Conservation (phyloP, 495 filamentous ascomycete genomes). For the Talaromyces trachyspermus region DNA sequence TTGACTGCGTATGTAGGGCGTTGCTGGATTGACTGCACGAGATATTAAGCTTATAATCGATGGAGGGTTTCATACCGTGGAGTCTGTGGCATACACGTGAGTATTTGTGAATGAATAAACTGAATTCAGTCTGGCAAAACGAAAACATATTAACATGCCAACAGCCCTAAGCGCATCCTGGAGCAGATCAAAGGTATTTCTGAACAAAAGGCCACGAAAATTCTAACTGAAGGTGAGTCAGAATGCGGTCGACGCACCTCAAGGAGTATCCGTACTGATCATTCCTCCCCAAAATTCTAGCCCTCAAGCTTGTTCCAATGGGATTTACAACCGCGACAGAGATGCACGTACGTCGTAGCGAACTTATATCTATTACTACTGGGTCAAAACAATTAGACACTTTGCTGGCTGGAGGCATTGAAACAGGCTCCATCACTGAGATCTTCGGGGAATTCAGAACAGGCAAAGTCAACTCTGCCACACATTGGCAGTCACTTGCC, state of each 20-base stretch:
- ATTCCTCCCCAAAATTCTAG: slow-evolving; percentile 41
- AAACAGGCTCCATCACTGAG: slow-evolving; percentile 97
- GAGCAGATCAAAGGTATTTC: slow-evolving; percentile 98
- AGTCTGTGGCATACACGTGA: slow-evolving; percentile 87
- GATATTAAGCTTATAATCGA: slow-evolving; percentile 91
- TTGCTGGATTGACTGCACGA: slow-evolving; percentile 80
- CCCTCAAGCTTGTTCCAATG: slow-evolving; percentile 94
- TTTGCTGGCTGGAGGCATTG: slow-evolving; percentile 85
- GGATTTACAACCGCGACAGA: slow-evolving; percentile 99
- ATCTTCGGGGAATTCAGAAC: slow-evolving; percentile 98
- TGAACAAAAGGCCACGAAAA: slow-evolving; percentile 87
- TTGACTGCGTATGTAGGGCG: slow-evolving; percentile 43
- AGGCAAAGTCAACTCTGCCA: slow-evolving; percentile 98
- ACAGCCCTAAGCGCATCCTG: slow-evolving; percentile 66
- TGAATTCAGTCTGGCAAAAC: not conserved
- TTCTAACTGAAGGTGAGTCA: slow-evolving; percentile 75
- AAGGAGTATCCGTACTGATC: too few species aligned
- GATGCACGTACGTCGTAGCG: slow-evolving; percentile 94
- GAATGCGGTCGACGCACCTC: too few species aligned
- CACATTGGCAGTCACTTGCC: slow-evolving; percentile 96
- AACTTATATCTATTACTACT: slow-evolving; percentile 95
- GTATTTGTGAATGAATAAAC: slow-evolving; percentile 15
- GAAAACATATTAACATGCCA: not conserved
- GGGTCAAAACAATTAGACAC: slow-evolving; percentile 97
- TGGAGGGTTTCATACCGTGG: slow-evolving; percentile 89